These are phyloP conservation scores for Russula ochroleuca DNA, from an alignment of 768 basidiomycete genomes.

Conservation along the genomic window DNA sequence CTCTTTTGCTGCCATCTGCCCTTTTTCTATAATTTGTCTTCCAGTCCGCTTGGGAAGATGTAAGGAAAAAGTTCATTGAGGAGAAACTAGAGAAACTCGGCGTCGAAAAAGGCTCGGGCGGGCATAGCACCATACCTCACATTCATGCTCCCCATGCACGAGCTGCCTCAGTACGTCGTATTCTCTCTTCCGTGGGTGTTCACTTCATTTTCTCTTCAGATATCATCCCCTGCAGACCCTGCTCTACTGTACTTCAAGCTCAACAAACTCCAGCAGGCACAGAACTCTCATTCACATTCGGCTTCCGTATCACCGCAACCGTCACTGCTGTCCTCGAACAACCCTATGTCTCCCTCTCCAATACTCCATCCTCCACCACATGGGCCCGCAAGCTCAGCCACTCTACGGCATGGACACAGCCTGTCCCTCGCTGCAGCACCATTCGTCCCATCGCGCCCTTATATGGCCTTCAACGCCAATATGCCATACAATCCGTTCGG, in stretches of 20 bases:
- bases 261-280: conserved; percentile 76
- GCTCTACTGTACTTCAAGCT: conserved; percentile 76
- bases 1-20: conserved; percentile 4
- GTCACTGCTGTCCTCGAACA: conserved; percentile 34
- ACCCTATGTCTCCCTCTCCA: conserved; percentile 50
- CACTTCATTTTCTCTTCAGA: conserved; percentile 42
- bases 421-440: conserved; percentile 66
- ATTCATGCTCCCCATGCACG: conserved; percentile 75
- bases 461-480: conserved; percentile 35
- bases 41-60: conserved; percentile 68
- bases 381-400: conserved; percentile 34
- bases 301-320: conserved; percentile 64
- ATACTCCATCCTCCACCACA: conserved; percentile 32
- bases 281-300: conserved; percentile 50
- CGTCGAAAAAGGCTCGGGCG: conserved; percentile 58
- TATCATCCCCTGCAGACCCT: conserved; percentile 88
- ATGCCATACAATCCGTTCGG: conserved; percentile 64
- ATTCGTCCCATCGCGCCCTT: conserved; percentile 38
- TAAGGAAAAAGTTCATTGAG: conserved; percentile 70
- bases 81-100: conserved; percentile 78
- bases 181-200: conserved; percentile 25
- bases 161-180: conserved; percentile 69
- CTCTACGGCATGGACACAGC: conserved; percentile 66
- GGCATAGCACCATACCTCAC: conserved; percentile 50
- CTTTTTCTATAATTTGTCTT: conserved; percentile 18